Base-by-base conservation (phyloP, 2,329 filamentous ascomycete genomes). In the Drechslera avenae region DNA sequence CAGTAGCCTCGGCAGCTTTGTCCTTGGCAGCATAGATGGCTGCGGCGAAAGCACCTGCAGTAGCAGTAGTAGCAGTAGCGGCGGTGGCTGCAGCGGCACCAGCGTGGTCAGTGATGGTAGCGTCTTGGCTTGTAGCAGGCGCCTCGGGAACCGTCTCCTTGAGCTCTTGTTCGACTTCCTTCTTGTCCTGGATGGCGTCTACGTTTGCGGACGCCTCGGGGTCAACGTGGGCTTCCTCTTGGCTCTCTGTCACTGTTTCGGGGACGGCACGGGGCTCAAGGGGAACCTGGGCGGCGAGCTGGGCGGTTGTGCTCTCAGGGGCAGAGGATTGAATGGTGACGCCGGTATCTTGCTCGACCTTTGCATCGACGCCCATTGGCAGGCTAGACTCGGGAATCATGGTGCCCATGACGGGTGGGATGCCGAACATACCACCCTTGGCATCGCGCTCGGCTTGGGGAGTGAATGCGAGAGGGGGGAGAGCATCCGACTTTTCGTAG, bases 301-400 rank as follows among this genome's bases (percentile, higher is more conserved):
- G 66, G 40, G 75, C 75, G 34, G 78, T 80, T 13, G 78, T 79
- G 72, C 74, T 78, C 26, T 67, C 60, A 19, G 76, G 73, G 23
- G 71, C 75, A 48, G 72, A 73, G 17, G 75, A 78, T 53, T 76
- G 75, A 40, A 77, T 74, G 43, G 72, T 70, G 31, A 73, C 55
- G 43, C 73, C 73, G 8, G 73, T 71, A 39, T 75, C 74, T 55
- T 69, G 59, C 55, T 73, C 66, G 23, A 58, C 65, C 46, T 71
- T 72, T 43, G 73, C 72, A 52, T 76, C 76, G 17, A 71, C 74
- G 34, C 81, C 82, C 72, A 91, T 87, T 10, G 89, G 88, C 57
- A 94, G 80, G 73, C 88, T 90, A 6, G 90, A 93, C 76, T 95
- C 90, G 14, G 91, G 90, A 58, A 94, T 91, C 71, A 89, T 78